Base-by-base conservation (phyloP, 2,329 filamentous ascomycete species). In the Blastomyces emzantsi region DNA sequence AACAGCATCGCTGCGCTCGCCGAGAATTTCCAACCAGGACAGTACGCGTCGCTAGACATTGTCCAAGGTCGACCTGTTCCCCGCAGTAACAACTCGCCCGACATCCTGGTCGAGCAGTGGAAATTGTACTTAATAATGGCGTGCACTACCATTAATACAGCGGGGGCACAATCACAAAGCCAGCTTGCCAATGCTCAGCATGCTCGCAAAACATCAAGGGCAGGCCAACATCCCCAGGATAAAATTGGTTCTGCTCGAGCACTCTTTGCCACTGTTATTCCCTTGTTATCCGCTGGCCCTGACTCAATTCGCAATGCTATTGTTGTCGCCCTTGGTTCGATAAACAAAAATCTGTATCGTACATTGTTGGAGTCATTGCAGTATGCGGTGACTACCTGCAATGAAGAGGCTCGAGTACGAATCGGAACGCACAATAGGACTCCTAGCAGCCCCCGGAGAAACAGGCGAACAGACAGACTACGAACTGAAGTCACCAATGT, bases 51-150 rank as follows among this genome's bases (percentile, higher is more conserved):
- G 2, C 69, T 74, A 56, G 76, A 76, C 64, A 68, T 69, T 41
- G 67, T 71, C 8, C 75, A 76, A 49, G 72, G 69, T 60, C 80
- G 72, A 64, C 76, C 68, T 66, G 70, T 69, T 71, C 79, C 65
- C 71, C 79, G 68, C 81, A 85, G 72, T 83, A 64, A 64, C n/a
- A 66, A 61, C 17, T 64, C 67, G 83, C 90, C 92, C 0, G 92
- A 96, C 70, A 86, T 96, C 28, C 82, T 97, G 64, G 86, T 99
- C 64, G 95, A 97, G 75, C 94, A 99, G 73, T 99, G 93, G 93
- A 97, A 97, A 76, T 80, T 97, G 1, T 97, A 97, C 74, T 82
- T 99, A 33, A 92, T 97, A 63, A 97, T 99, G 78, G 94, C 93
- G 11, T 99, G 95, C 76, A 96, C 93, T 11, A 97, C 94, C 0